These are phyloP conservation scores for Saturnispora sekii DNA, from an alignment of 805 yeast genomes.

Conservation along the genomic window DNA sequence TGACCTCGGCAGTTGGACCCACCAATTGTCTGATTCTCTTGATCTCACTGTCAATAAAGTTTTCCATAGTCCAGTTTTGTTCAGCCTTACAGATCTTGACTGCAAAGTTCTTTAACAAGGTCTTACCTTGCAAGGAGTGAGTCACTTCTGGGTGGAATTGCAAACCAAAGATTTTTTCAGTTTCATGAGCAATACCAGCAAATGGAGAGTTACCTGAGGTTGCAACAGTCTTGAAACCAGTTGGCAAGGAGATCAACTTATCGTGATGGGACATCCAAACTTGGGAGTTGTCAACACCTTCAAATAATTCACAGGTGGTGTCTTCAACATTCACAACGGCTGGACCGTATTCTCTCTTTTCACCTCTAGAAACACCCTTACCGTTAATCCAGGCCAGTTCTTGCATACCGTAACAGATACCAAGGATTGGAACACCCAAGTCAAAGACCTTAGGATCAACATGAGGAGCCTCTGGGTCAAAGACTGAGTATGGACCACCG, in stretches of 20 bases:
- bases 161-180: conserved; percentile 76
- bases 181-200: conserved; percentile 80
- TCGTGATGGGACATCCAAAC: conserved; percentile 99
- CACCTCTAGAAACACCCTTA: conserved; percentile 89
- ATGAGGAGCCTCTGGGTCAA: conserved; percentile 92
- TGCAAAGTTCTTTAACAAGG: conserved; percentile 84
- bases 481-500: conserved; percentile 97
- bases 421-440: conserved; percentile 86
- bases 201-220: conserved; percentile 90
- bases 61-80: conserved; percentile 96
- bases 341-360: conserved; percentile 96
- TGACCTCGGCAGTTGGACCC: conserved; percentile 97
- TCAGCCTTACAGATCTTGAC: conserved; percentile 77
- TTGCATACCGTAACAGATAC: conserved; percentile 99
- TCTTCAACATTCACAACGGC: conserved; percentile 84
- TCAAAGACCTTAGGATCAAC: conserved; percentile 92
- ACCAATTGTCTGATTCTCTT: conserved; percentile 83
- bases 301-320: conserved; percentile 57
- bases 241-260: conserved; percentile 83
- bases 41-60: conserved; percentile 94
- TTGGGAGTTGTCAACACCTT: conserved; percentile 85
- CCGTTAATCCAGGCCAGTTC: conserved; percentile 97
- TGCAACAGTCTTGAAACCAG: conserved; percentile 82
- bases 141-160: conserved; percentile 99
- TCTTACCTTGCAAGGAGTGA: conserved; percentile 87